Percentiles rank a stretch among this genome's conserved stretches.
These are phyloP conservation scores for Phylloboletellus chloephorus DNA, from an alignment of 1,284 basidiomycete genomes.

Conservation along the genomic window DNA sequence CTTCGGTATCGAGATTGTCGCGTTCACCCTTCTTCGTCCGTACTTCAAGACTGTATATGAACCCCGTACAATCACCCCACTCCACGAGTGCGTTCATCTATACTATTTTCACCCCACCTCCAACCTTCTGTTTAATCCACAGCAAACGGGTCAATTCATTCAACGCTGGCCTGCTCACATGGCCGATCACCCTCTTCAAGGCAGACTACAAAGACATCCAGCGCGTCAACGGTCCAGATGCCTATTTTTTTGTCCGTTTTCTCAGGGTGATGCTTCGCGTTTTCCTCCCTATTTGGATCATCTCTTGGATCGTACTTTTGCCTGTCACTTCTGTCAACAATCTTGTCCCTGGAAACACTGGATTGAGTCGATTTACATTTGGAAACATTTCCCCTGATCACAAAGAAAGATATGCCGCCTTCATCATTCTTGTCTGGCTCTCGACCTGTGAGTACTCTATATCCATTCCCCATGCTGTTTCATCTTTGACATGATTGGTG, in stretches of 20 bases:
- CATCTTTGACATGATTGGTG: slow-evolving; percentile 2
- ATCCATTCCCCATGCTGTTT: neutral
- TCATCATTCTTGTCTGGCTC: slow-evolving; percentile 66
- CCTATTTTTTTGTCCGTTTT: slow-evolving; percentile 91
- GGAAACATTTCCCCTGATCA: slow-evolving; percentile 64
- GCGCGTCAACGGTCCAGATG: slow-evolving; percentile 83
- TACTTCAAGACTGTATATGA: slow-evolving; percentile 77
- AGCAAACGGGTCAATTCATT: slow-evolving; percentile 55
- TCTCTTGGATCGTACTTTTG: slow-evolving; percentile 68
- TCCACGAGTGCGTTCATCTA: slow-evolving; percentile 39
- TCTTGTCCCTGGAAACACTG: slow-evolving; percentile 42
- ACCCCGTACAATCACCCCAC: slow-evolving; percentile 63
- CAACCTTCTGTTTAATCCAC: slow-evolving; percentile 7
- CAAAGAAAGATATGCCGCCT: slow-evolving; percentile 65
- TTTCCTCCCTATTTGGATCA: slow-evolving; percentile 76
- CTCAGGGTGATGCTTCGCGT: slow-evolving; percentile 77
- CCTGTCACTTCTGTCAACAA: slow-evolving; percentile 63
- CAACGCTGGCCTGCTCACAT: slow-evolving; percentile 42
- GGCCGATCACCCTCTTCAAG: slow-evolving; percentile 55
- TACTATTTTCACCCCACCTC: slow-evolving; percentile 1
- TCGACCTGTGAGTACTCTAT: slow-evolving; percentile 60
- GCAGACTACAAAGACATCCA: slow-evolving; percentile 59
- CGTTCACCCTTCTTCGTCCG: slow-evolving; percentile 67
- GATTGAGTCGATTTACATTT: slow-evolving; percentile 75
- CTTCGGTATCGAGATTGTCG: slow-evolving; percentile 59